phyloP scores from a whole-genome alignment of 345 rosid species.

The Ceriops tagal region DNA sequence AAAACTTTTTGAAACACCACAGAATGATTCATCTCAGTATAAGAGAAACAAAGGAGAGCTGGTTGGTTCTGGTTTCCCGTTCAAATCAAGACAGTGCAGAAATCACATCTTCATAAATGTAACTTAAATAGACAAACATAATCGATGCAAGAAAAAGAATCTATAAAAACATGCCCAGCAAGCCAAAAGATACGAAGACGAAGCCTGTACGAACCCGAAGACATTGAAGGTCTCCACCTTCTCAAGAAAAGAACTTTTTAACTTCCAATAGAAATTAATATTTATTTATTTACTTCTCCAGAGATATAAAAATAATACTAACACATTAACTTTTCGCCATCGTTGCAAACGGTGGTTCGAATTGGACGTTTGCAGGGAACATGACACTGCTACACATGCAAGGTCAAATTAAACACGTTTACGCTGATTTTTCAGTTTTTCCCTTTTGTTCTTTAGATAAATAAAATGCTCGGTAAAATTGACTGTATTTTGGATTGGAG shows the following conservation, averaged over 20 bases:
- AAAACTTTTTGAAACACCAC: slow-evolving; percentile 45
- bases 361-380: too few species aligned
- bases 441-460: too few species aligned
- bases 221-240: slow-evolving; percentile 9
- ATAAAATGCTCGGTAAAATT: too few species aligned
- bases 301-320: neutral
- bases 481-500: too few species aligned
- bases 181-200: slow-evolving; percentile 26
- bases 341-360: too few species aligned
- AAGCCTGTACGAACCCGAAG: slow-evolving; percentile 12
- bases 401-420: too few species aligned
- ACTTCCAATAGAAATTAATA: neutral
- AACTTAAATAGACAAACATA: neutral
- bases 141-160: slow-evolving; percentile 8
- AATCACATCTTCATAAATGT: neutral
- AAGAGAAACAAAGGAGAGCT: slow-evolving; percentile 8
- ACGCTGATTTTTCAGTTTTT: too few species aligned
- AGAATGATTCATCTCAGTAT: slow-evolving; percentile 11
- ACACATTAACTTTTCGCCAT: neutral
- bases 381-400: too few species aligned
- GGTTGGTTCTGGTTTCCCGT: neutral
- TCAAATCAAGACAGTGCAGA: slow-evolving; percentile 13
- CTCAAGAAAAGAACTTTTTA: slow-evolving; percentile 27
- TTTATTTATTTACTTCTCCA: neutral
- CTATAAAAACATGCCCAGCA: slow-evolving; percentile 1